Evolutionary conservation across 108 stramenopile genomes (phyloP).

Genomic region (Nitzschia putrida): DNA sequence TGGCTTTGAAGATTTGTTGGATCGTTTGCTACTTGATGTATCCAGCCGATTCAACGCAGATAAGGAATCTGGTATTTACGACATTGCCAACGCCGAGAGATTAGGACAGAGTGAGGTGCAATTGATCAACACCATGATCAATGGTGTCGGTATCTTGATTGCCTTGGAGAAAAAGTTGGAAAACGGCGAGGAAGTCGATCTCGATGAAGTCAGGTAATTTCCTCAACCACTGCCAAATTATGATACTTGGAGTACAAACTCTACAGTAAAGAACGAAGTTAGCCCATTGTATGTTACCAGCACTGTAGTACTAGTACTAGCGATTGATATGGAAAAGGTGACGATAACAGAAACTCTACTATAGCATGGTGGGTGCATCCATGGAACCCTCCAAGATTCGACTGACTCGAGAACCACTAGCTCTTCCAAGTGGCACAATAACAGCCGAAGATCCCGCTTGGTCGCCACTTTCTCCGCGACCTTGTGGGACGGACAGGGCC

Average conservation of each 20-base stretch:
- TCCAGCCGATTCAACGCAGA: slow-evolving; percentile 35
- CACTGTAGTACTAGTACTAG: too few species aligned
- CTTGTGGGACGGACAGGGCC: slow-evolving; percentile 27
- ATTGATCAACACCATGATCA: slow-evolving; percentile 90
- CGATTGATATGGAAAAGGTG: too few species aligned
- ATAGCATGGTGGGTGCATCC: slow-evolving; percentile 56
- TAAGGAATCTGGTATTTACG: slow-evolving; percentile 69
- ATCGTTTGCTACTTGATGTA: slow-evolving; percentile 62
- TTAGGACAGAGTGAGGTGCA: slow-evolving; percentile 90
- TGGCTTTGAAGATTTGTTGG: slow-evolving; percentile 65
- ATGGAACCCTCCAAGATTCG: slow-evolving; percentile 65
- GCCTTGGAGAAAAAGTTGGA: slow-evolving; percentile 78
- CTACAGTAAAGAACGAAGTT: too few species aligned
- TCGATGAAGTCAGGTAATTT: slow-evolving; percentile 33
- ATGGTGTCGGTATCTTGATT: slow-evolving; percentile 84
- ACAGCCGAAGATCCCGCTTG: slow-evolving; percentile 3
- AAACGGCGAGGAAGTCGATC: slow-evolving; percentile 60
- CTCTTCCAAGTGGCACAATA: slow-evolving; percentile 66
- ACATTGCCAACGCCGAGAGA: slow-evolving; percentile 87
- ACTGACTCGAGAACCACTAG: slow-evolving; percentile 78
- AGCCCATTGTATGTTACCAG: too few species aligned
- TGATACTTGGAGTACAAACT: too few species aligned
- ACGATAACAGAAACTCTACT: neutral
- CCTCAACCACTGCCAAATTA: too few species aligned
- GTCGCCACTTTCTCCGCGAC: slow-evolving; percentile 9